Evolutionary conservation across 345 rosid genomes (phyloP), one percentile per base, ranked within the genome.

Genomic region (Cardamine chenopodiifolia): DNA sequence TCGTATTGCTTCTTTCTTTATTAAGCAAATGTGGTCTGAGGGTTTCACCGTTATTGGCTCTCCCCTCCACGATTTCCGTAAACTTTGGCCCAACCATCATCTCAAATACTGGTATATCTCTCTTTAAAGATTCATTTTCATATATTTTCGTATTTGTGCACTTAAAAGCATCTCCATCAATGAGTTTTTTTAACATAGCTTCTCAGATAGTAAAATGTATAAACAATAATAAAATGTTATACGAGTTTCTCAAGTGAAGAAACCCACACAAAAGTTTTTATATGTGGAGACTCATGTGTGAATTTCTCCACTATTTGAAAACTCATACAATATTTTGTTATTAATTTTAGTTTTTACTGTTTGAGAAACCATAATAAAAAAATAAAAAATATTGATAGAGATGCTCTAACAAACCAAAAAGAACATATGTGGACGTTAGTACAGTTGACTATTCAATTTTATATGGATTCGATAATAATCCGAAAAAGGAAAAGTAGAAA

Each of bases 11-110:
- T 78, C 90, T 18, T 90, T 89, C 71, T 95, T 95, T 71, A 77
- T 87, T 6, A 95, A 95, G 87, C 84, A 80, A 55, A 87, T 95
- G 96, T 95, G 99, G 99, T 95, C 96, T 13, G 98, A 95, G 74
- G 97, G 99, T 8, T 95, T 95, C 86, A 92, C 99, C 57, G 71
- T 95, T 20, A 69, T 79, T 22, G 98, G 92, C 42, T 87, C 98
- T 9, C 97, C 97, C 0, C 56, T 75, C 23, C 90, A 90, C 12
- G 91, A 95, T 67, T 91, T 91, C 34, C 83, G 83, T 66, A 86
- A 80, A 74, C 92, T 95, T 53, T 95, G 99, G 99, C 97, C 98
- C 12, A 82, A 65, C 19, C 88, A 87, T 76, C 75, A 78, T 83
- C 44, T 23, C 78, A 34, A 76, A 52, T 79, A 86, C 88, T 85